Evolutionary conservation across 2,329 filamentous ascomycete species (phyloP).

Genomic region (Ambrosiella xylebori): DNA sequence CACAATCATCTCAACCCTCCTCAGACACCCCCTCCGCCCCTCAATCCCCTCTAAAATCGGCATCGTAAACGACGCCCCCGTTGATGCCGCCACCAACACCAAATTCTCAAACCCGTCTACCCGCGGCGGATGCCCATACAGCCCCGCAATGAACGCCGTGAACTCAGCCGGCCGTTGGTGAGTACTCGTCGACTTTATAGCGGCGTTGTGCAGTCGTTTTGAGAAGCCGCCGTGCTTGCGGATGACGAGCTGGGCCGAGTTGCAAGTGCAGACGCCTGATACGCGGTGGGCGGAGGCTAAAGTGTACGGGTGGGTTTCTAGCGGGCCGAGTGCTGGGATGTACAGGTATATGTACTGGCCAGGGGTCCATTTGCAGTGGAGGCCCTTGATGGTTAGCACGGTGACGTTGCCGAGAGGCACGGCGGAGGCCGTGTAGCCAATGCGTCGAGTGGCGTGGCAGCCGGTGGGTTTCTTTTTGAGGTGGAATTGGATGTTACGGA

Average conservation of each 20-base stretch:
- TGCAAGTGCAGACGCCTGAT: conserved; percentile 35
- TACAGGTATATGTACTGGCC: conserved; percentile 46
- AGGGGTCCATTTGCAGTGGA: conserved; percentile 40
- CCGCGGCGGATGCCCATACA: conserved; percentile 36
- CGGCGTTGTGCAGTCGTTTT: conserved; percentile 31
- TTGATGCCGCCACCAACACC: conserved; percentile 43
- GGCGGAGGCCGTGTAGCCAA: conserved; percentile 36
- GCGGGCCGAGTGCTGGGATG: conserved; percentile 34
- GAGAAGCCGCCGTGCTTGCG: conserved; percentile 41
- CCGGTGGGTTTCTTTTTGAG: conserved; percentile 18
- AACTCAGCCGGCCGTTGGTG: conserved; percentile 17
- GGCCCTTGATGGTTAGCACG: conserved; percentile 40
- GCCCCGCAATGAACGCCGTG: conserved; percentile 36
- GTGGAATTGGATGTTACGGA: conserved; percentile 32
- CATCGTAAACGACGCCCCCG: conserved; percentile 43
- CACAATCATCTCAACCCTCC: conserved; percentile 35
- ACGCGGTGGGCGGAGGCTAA: conserved; percentile 38
- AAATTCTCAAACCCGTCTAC: conserved; percentile 44
- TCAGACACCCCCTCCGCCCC: conserved; percentile 25
- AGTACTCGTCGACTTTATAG: conserved; percentile 22
- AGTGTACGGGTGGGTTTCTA: conserved; percentile 45
- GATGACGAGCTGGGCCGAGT: conserved; percentile 41
- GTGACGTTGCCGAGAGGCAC: conserved; percentile 35
- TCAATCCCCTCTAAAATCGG: conserved; percentile 39
- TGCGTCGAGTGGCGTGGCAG: conserved; percentile 29